These are phyloP conservation scores for Cladosporium phlei DNA, from an alignment of 2,329 filamentous ascomycete species.

Conservation along the genomic window DNA sequence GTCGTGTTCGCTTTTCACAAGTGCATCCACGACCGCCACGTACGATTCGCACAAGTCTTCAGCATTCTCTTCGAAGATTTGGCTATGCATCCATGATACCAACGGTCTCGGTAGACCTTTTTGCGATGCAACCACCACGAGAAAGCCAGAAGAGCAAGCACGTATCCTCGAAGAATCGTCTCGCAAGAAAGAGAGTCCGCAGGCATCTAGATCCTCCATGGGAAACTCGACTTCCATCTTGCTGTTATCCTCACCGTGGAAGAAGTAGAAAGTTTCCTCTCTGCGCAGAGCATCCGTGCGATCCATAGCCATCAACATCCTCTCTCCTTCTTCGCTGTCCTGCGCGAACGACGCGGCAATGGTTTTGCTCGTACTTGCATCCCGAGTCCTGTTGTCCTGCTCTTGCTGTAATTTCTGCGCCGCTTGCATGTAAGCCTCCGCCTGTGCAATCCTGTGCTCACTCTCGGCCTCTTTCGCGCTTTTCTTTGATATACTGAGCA, in stretches of 20 bases:
- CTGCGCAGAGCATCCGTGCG: slow-evolving; percentile 56
- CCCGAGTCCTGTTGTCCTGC: slow-evolving; percentile 13
- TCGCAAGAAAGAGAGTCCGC: slow-evolving; percentile 20
- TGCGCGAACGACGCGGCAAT: slow-evolving; percentile 39
- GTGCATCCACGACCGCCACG: slow-evolving; percentile 23
- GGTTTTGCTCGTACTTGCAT: slow-evolving; percentile 16
- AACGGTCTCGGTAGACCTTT: slow-evolving; percentile 36
- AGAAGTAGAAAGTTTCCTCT: slow-evolving; percentile 56
- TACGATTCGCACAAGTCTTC: slow-evolving; percentile 36
- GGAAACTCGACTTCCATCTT: neutral
- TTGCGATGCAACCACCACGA: slow-evolving; percentile 34
- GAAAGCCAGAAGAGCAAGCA: slow-evolving; percentile 40
- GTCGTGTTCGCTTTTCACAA: neutral
- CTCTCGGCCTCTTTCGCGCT: slow-evolving; percentile 22
- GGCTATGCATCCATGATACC: slow-evolving; percentile 40
- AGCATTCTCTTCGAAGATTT: slow-evolving; percentile 29
- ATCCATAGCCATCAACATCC: slow-evolving; percentile 53
- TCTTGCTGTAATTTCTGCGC: slow-evolving; percentile 15
- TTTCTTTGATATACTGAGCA: slow-evolving; percentile 26
- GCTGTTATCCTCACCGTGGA: slow-evolving; percentile 30
- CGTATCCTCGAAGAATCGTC: slow-evolving; percentile 33
- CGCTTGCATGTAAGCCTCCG: slow-evolving; percentile 19
- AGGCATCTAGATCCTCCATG: neutral
- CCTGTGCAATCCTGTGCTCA: slow-evolving; percentile 24
- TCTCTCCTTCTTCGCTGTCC: slow-evolving; percentile 42